Evolutionary conservation across 768 basidiomycete species (phyloP).

Genomic region (Lyophyllum atratum): DNA sequence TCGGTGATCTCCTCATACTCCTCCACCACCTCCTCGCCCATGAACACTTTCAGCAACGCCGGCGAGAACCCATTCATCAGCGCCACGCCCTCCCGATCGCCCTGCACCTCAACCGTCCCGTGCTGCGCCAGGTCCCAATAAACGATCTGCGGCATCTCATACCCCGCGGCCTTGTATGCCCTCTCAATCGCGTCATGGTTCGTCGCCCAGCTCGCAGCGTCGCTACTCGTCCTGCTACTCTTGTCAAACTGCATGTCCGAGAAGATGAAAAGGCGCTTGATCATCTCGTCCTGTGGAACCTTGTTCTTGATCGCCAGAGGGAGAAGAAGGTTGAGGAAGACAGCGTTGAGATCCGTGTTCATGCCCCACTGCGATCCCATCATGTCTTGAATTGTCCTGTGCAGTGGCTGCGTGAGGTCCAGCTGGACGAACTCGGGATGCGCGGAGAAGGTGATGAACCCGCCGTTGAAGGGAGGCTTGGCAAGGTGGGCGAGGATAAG

Average conservation of each 20-base stretch:
- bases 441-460: slow-evolving; percentile 70
- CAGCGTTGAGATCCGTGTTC: slow-evolving; percentile 64
- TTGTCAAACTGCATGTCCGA: slow-evolving; percentile 79
- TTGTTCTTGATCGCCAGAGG: slow-evolving; percentile 58
- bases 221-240: not conserved
- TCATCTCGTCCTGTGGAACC: slow-evolving; percentile 69
- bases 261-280: slow-evolving; percentile 76
- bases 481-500: slow-evolving; percentile 64
- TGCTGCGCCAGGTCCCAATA: slow-evolving; percentile 61
- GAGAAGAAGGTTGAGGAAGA: slow-evolving; percentile 64
- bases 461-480: slow-evolving; percentile 61
- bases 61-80: slow-evolving; percentile 72
- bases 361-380: slow-evolving; percentile 40
- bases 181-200: slow-evolving; percentile 58
- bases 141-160: slow-evolving; percentile 72
- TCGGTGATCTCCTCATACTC: slow-evolving; percentile 38
- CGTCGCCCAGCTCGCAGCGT: slow-evolving; percentile 50
- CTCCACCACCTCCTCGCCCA: slow-evolving; percentile 48
- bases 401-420: slow-evolving; percentile 42
- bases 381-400: slow-evolving; percentile 40
- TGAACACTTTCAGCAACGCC: slow-evolving; percentile 71
- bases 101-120: slow-evolving; percentile 47
- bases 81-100: slow-evolving; percentile 61
- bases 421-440: slow-evolving; percentile 51
- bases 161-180: slow-evolving; percentile 62